A percentile compares a stretch with the other conserved stretches of the same genome.
phyloP scores from a whole-genome alignment of 768 basidiomycete genomes.

The Phanerochaete sordida region DNA sequence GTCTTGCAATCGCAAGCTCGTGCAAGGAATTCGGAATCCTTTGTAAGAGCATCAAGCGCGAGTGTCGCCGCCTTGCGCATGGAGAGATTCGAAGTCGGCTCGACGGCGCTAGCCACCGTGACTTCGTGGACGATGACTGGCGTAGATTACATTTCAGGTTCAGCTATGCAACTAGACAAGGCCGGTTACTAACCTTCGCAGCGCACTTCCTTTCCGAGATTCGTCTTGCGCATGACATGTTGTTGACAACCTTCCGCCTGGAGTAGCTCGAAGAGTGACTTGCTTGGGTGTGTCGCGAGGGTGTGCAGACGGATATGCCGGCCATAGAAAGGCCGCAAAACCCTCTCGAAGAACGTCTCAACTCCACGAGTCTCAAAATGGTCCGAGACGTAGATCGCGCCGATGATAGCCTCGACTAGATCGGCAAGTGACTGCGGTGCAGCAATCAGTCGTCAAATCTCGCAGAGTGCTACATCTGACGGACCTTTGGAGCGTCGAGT shows the following conservation, averaged over 20 bases:
- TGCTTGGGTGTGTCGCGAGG: constrained; percentile 74
- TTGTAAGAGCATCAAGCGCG: constrained; percentile 69
- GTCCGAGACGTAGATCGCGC: constrained; percentile 78
- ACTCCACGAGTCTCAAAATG: constrained; percentile 59
- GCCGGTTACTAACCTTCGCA: constrained; percentile 46
- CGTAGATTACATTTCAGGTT: no score
- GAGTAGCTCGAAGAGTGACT: constrained; percentile 67
- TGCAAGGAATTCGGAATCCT: constrained; percentile 57
- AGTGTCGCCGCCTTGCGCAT: constrained; percentile 56
- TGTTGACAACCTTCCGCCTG: constrained; percentile 69
- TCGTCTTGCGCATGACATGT: constrained; percentile 57
- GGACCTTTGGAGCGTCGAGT: constrained; percentile 73
- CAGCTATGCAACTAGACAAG: no score
- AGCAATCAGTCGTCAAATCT: no score
- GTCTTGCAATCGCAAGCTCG: constrained; percentile 66
- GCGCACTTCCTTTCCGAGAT: constrained; percentile 30
- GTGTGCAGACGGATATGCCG: constrained; percentile 69
- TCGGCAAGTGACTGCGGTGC: constrained; percentile 83
- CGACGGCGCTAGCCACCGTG: constrained; percentile 55
- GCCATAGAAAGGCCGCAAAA: constrained; percentile 78
- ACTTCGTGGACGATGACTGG: constrained; percentile 68
- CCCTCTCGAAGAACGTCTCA: constrained; percentile 60
- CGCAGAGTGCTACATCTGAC: neutral
- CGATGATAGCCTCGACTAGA: constrained; percentile 75
- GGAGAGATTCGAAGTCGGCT: constrained; percentile 48